Percentiles rank a stretch among this genome's conserved stretches.
phyloP scores from a whole-genome alignment of 768 basidiomycete species.

The Phallus indusiatus region DNA sequence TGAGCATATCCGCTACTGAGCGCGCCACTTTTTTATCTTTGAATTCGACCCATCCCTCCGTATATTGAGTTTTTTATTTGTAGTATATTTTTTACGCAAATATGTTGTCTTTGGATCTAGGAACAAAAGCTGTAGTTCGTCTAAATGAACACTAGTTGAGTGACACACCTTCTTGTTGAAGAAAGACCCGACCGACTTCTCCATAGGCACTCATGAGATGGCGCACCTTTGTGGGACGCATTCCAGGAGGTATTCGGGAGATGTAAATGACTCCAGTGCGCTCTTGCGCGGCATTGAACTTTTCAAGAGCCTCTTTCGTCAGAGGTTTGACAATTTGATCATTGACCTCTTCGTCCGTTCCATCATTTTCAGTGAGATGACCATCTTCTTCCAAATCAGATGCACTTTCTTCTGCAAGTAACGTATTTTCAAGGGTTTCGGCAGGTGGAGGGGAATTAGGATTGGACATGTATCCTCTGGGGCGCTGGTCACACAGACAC shows the following conservation, averaged over 20 bases:
- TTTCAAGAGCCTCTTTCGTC: constrained; percentile 64
- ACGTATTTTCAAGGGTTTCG: neutral
- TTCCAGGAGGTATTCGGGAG: constrained; percentile 92
- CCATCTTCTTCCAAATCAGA: neutral
- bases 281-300: constrained; percentile 64
- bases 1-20: constrained; percentile 88
- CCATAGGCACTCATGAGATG: constrained; percentile 88
- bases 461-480: too few relatives aligned
- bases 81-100: constrained; percentile 67
- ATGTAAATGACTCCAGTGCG: constrained; percentile 87
- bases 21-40: constrained; percentile 88
- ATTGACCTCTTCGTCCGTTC: neutral
- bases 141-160: neutral
- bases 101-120: constrained; percentile 84
- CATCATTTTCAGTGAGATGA: neutral
- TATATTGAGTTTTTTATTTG: constrained; percentile 79
- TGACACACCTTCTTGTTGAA: constrained; percentile 79
- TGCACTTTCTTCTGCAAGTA: neutral
- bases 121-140: neutral
- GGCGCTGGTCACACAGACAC: too few relatives aligned
- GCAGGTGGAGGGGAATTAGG: neutral
- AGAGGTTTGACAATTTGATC: constrained; percentile 39
- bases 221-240: constrained; percentile 93
- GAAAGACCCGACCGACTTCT: constrained; percentile 84
- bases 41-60: constrained; percentile 99